phyloP scores from a whole-genome alignment of 306 rosid species.

The Prunus davidiana region DNA sequence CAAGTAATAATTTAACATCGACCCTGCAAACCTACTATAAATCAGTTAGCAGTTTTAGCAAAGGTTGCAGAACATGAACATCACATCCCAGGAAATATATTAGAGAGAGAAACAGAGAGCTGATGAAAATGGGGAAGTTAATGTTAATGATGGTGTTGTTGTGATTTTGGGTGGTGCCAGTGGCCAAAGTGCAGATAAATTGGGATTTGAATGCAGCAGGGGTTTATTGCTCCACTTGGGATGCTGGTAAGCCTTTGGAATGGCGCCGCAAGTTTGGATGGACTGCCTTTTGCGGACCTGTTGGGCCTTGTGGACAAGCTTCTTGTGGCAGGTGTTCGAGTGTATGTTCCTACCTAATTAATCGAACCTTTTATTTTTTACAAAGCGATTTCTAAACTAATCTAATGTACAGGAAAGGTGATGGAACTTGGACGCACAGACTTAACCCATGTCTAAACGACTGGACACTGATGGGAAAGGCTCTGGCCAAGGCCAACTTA shows the following conservation, averaged over 20 bases:
- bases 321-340: constrained; percentile 60
- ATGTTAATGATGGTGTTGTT: background rate
- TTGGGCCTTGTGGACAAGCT: constrained; percentile 40
- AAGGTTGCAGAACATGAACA: too few relatives aligned
- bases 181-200: constrained; percentile 13
- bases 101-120: too few relatives aligned
- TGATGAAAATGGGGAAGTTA: background rate
- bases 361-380: too few relatives aligned
- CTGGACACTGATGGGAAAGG: constrained; percentile 41
- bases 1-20: background rate
- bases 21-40: background rate
- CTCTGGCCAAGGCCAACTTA: constrained; percentile 34
- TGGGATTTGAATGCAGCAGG: constrained; percentile 28
- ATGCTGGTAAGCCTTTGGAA: constrained; percentile 48
- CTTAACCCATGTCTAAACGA: too few relatives aligned
- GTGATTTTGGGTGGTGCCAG: background rate
- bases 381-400: too few relatives aligned
- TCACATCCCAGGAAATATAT: too few relatives aligned
- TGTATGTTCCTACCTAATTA: constrained; percentile 18
- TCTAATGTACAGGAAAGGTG: too few relatives aligned
- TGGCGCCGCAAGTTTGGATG: constrained; percentile 73
- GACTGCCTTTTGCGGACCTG: constrained; percentile 66
- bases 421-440: too few relatives aligned
- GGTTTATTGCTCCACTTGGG: constrained; percentile 67
- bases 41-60: background rate